Conservation (phyloP, 108 stramenopile species). For the Cyclotella sp. region DNA sequence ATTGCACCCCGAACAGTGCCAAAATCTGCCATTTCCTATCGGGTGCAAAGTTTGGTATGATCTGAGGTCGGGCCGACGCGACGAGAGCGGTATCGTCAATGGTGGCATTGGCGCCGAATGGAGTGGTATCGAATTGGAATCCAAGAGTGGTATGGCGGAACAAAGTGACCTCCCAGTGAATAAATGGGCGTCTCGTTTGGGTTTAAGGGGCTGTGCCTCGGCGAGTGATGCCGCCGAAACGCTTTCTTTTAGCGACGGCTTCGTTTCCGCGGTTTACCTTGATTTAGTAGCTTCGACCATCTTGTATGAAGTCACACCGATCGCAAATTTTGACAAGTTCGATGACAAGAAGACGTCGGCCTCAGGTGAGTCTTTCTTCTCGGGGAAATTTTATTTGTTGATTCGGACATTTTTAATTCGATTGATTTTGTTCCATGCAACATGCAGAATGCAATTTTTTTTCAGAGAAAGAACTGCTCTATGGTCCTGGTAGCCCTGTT, state of each 20-base stretch:
- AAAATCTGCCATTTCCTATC: constrained; percentile 5
- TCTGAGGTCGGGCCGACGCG: too few species aligned
- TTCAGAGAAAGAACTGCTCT: constrained; percentile 1
- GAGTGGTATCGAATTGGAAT: not conserved
- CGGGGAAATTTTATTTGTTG: not conserved
- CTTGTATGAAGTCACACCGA: constrained; percentile 4
- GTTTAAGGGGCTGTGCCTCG: not conserved
- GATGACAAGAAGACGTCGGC: not conserved
- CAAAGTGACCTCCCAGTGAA: not conserved
- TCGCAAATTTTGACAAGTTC: not conserved
- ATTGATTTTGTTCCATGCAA: not conserved
- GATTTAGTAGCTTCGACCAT: not conserved
- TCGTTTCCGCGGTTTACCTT: constrained; percentile 4
- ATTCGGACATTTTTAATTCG: not conserved
- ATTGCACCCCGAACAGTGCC: constrained; percentile 7
- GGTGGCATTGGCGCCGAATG: not conserved
- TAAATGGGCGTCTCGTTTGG: not conserved
- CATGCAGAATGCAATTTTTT: not conserved
- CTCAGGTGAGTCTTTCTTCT: not conserved
- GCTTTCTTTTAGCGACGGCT: not conserved
- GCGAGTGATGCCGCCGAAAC: not conserved
- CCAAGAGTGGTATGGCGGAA: not conserved
- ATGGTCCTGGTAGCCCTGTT: constrained; percentile 2
- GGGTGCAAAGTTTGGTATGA: constrained; percentile 7
- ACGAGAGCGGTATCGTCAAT: not conserved